These are phyloP conservation scores for Paecilomyces sp. DNA, from an alignment of 2,329 filamentous ascomycete genomes.

Conservation along the genomic window DNA sequence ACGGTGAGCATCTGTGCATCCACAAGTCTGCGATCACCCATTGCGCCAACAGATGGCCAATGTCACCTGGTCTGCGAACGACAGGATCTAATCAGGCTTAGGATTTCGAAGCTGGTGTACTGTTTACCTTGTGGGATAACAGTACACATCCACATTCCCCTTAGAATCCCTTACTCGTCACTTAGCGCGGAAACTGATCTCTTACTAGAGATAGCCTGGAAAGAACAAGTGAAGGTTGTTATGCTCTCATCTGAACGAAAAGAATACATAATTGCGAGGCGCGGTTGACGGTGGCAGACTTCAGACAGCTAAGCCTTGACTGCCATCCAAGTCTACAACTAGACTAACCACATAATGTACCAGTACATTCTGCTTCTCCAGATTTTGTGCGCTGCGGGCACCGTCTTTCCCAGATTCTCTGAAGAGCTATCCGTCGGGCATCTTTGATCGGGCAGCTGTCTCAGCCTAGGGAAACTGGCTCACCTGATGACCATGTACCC, in stretches of 20 bases:
- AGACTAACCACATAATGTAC: too few relatives aligned
- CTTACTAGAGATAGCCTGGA: too few relatives aligned
- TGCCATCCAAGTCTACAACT: too few relatives aligned
- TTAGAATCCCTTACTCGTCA: too few relatives aligned
- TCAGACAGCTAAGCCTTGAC: background rate
- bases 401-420: too few relatives aligned
- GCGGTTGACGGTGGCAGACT: background rate
- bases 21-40: background rate
- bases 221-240: background rate
- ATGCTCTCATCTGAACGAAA: background rate
- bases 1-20: background rate
- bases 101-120: background rate
- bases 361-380: too few relatives aligned
- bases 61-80: background rate
- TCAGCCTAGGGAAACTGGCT: slow-evolving; percentile 10
- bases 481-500: slow-evolving; percentile 3
- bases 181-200: too few relatives aligned
- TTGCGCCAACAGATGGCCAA: background rate
- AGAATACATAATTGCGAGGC: background rate
- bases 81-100: background rate
- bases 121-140: background rate
- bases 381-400: too few relatives aligned
- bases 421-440: background rate
- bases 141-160: background rate
- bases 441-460: slow-evolving; percentile 1